Conservation (phyloP, 352 stramenopile species). For the Phytophthora multivora region DNA sequence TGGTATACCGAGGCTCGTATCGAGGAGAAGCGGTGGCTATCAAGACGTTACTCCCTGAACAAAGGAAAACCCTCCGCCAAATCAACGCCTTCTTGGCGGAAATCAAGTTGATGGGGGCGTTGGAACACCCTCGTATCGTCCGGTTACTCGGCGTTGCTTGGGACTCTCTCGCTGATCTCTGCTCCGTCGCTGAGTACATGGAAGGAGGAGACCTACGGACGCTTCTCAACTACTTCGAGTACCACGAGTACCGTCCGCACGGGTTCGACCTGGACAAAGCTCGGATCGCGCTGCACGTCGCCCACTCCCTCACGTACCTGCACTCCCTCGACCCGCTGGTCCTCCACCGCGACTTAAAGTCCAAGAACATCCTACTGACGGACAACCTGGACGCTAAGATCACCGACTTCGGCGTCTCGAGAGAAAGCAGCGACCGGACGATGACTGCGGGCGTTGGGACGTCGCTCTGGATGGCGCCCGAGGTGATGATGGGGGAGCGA, state of each 20-base stretch:
- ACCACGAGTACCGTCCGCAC: slow-evolving; percentile 25
- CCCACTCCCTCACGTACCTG: slow-evolving; percentile 45
- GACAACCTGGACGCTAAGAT: slow-evolving; percentile 38
- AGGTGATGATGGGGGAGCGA: slow-evolving; percentile 50
- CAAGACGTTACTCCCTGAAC: slow-evolving; percentile 48
- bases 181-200: slow-evolving; percentile 50
- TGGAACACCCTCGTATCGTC: slow-evolving; percentile 52
- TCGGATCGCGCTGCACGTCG: slow-evolving; percentile 35
- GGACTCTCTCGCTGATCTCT: slow-evolving; percentile 51
- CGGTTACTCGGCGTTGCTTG: slow-evolving; percentile 54
- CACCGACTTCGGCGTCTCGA: slow-evolving; percentile 54
- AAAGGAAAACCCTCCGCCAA: slow-evolving; percentile 32
- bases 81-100: slow-evolving; percentile 52
- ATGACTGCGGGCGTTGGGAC: slow-evolving; percentile 46
- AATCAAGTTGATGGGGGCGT: slow-evolving; percentile 47
- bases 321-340: slow-evolving; percentile 46
- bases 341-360: slow-evolving; percentile 62
- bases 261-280: slow-evolving; percentile 49
- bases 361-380: slow-evolving; percentile 57
- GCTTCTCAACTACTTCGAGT: slow-evolving; percentile 35
- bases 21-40: slow-evolving; percentile 46
- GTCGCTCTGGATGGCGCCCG: slow-evolving; percentile 51
- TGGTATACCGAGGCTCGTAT: slow-evolving; percentile 52
- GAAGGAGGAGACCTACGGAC: slow-evolving; percentile 46
- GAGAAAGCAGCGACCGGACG: slow-evolving; percentile 33